Evolutionary conservation across 2,329 filamentous ascomycete species (phyloP).

Genomic region (Pseudogymnoascus destructans): DNA sequence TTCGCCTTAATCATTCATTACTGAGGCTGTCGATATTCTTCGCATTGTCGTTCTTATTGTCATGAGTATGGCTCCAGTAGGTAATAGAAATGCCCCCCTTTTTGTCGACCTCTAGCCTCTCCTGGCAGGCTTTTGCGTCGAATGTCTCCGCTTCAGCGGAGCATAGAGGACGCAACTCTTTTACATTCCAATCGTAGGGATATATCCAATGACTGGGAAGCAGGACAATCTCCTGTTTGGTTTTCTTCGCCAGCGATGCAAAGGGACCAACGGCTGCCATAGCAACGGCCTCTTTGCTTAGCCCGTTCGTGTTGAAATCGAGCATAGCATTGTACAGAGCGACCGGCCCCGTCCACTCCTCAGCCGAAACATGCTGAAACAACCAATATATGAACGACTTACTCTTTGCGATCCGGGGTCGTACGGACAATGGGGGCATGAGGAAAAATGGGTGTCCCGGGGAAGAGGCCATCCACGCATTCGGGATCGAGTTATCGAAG

Average conservation of each 20-base stretch:
- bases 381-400: background rate
- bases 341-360: background rate
- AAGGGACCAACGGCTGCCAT: background rate
- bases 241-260: background rate
- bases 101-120: background rate
- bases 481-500: conserved; percentile 25
- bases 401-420: background rate
- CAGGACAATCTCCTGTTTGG: conserved; percentile 16
- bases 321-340: background rate
- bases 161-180: background rate
- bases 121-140: background rate
- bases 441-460: conserved; percentile 28
- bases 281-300: background rate
- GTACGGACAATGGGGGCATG: conserved; percentile 18
- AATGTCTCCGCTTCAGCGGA: background rate
- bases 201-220: conserved; percentile 20
- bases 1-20: background rate
- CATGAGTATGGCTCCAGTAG: background rate
- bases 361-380: background rate
- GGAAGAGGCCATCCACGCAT: conserved; percentile 29
- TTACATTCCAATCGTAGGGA: conserved; percentile 19
- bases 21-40: background rate
- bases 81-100: background rate
- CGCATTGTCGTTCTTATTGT: background rate
- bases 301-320: conserved; percentile 2